phyloP scores from a whole-genome alignment of 352 stramenopile species.

The Phytophthora tubulina region DNA sequence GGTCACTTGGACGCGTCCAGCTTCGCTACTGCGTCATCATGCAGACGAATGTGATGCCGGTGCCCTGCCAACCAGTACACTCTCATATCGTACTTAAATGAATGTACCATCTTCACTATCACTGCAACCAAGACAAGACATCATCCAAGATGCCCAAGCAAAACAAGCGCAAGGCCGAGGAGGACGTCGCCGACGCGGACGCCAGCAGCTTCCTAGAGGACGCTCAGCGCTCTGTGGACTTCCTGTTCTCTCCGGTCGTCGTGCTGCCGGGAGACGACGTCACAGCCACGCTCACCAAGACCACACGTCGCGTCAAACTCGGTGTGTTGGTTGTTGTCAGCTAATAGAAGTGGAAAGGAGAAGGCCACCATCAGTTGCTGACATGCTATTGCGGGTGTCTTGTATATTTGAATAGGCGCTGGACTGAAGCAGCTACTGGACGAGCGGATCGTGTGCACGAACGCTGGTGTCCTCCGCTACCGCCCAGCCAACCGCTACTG shows the following conservation, averaged over 20 bases:
- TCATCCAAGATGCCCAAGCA: constrained; percentile 49
- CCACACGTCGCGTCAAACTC: constrained; percentile 72
- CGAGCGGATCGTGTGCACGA: constrained; percentile 79
- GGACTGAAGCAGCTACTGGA: constrained; percentile 67
- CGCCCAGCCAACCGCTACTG: constrained; percentile 90
- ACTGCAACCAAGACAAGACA: constrained; percentile 4
- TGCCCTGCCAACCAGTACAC: constrained; percentile 29
- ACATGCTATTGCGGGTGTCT: constrained; percentile 12
- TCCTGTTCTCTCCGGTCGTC: constrained; percentile 75
- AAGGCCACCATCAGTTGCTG: not conserved
- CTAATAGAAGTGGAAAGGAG: not conserved
- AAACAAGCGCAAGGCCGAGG: constrained; percentile 60
- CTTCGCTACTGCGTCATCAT: not conserved
- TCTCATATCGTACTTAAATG: constrained; percentile 43
- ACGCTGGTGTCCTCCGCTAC: constrained; percentile 88
- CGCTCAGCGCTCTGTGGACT: constrained; percentile 81
- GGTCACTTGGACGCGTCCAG: not conserved
- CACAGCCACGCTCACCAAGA: constrained; percentile 79
- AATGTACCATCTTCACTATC: constrained; percentile 21
- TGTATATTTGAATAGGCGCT: constrained; percentile 45
- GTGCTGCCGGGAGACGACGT: constrained; percentile 86
- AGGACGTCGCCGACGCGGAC: constrained; percentile 45
- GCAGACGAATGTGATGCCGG: not conserved
- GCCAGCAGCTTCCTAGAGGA: constrained; percentile 75
- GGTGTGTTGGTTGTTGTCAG: constrained; percentile 41